Evolutionary conservation across 148 eudicot genomes (phyloP).

Genomic region (Rhododendron ferrugineum): DNA sequence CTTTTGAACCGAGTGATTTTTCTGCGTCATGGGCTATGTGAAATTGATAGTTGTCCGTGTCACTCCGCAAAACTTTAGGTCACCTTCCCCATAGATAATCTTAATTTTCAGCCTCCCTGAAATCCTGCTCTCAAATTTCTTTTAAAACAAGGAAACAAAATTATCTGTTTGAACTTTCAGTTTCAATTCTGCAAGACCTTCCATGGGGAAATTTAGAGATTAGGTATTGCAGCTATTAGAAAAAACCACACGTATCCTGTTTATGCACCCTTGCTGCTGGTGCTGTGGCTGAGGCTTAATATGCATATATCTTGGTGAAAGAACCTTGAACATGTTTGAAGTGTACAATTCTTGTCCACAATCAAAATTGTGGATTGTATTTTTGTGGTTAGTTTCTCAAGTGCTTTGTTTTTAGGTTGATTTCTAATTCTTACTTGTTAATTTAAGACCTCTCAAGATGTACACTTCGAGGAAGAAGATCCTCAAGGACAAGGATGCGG

Average conservation of each 20-base stretch:
- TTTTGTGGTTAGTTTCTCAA: background rate
- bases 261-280: background rate
- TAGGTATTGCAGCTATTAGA: background rate
- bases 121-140: background rate
- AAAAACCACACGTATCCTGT: background rate
- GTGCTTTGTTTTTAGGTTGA: background rate
- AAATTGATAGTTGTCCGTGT: background rate
- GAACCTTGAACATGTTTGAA: background rate
- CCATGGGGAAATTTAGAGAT: background rate
- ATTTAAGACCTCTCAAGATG: constrained; percentile 32
- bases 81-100: background rate
- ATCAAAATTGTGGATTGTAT: background rate
- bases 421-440: background rate
- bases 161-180: background rate
- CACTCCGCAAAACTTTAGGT: background rate
- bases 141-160: background rate
- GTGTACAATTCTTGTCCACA: background rate
- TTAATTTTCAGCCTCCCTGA: background rate
- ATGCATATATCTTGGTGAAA: background rate
- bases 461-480: constrained; percentile 57
- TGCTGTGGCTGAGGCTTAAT: background rate
- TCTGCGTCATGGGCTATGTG: background rate
- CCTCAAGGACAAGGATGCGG: constrained; percentile 59
- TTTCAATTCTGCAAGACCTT: background rate
- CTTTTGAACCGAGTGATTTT: background rate